These are phyloP conservation scores for Fusarium vanettenii DNA, from an alignment of 2,329 filamentous ascomycete genomes.

Conservation along the genomic window DNA sequence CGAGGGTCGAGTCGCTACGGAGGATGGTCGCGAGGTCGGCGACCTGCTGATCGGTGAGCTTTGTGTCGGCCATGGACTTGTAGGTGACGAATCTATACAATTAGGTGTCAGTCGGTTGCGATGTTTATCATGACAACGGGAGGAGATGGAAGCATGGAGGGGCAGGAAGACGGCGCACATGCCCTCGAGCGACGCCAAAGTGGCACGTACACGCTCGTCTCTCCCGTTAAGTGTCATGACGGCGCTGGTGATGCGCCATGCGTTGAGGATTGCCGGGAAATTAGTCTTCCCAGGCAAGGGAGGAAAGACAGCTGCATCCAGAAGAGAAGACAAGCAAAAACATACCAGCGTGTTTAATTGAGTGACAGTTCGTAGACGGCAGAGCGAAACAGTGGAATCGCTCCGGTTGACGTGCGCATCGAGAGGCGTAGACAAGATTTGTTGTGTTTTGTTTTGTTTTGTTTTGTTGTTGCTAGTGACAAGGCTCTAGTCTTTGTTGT, in stretches of 20 bases:
- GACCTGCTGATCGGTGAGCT: conserved; percentile 69
- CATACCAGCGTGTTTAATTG: conserved; percentile 36
- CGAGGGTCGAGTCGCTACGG: conserved; percentile 73
- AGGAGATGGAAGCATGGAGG: conserved; percentile 17
- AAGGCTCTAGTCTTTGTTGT: background rate
- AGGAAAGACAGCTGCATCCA: background rate
- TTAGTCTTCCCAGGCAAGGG: conserved; percentile 4
- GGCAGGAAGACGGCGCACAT: conserved; percentile 6
- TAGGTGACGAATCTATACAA: conserved; percentile 33
- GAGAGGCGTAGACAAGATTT: conserved; percentile 25
- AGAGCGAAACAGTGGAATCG: conserved; percentile 25
- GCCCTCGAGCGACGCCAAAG: conserved; percentile 18
- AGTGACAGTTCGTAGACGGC: conserved; percentile 31
- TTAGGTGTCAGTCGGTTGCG: conserved; percentile 17
- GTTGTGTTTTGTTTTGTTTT: background rate
- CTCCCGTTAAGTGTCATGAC: conserved; percentile 22
- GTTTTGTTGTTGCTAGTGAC: background rate
- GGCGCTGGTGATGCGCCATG: conserved; percentile 15
- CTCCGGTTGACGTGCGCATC: conserved; percentile 35
- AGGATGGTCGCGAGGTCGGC: conserved; percentile 64
- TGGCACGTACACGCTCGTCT: conserved; percentile 26
- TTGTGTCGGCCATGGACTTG: conserved; percentile 62
- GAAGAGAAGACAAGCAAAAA: background rate
- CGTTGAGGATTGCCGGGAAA: conserved; percentile 23
- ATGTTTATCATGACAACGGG: conserved; percentile 8